phyloP scores from a whole-genome alignment of 192 early-diverging fungal species.

The Coemansia sp. region DNA sequence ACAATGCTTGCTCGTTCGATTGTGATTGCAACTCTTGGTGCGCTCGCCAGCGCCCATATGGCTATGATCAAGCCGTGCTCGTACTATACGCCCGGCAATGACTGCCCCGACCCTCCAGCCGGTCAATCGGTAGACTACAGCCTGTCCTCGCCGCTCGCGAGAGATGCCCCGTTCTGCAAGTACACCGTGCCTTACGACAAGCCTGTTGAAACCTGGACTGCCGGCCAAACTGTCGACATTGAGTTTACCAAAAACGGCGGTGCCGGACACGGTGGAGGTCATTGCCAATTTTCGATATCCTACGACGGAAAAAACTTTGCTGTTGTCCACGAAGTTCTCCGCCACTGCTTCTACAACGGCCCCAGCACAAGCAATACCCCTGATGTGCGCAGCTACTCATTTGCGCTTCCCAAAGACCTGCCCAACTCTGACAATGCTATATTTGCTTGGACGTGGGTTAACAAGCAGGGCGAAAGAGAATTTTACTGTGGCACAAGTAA shows the following conservation, averaged over 20 bases:
- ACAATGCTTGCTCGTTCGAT: not conserved
- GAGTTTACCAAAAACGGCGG: conserved; percentile 30
- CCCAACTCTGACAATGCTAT: conserved; percentile 57
- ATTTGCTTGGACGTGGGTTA: conserved; percentile 67
- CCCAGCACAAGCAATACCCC: conserved; percentile 19
- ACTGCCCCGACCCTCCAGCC: not conserved
- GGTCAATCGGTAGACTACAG: conserved; percentile 4
- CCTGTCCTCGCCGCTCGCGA: not conserved
- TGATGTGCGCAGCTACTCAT: conserved; percentile 32
- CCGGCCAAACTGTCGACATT: conserved; percentile 31
- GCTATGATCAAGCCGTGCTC: conserved; percentile 37
- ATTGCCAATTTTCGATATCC: conserved; percentile 60
- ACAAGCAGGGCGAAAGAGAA: conserved; percentile 60
- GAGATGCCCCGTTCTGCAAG: conserved; percentile 25
- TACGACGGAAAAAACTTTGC: conserved; percentile 54
- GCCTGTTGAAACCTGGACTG: conserved; percentile 42
- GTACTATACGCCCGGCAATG: conserved; percentile 29
- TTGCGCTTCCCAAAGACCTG: conserved; percentile 57
- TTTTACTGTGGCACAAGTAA: conserved; percentile 47
- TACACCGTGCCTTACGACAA: conserved; percentile 37
- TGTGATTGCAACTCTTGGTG: conserved; percentile 8
- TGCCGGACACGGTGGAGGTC: conserved; percentile 53
- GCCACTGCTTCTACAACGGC: conserved; percentile 38
- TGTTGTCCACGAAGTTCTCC: conserved; percentile 57
- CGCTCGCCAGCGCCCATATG: conserved; percentile 18